Conservation (phyloP, 768 basidiomycete species). For the Xerocomellus amylosporus region DNA sequence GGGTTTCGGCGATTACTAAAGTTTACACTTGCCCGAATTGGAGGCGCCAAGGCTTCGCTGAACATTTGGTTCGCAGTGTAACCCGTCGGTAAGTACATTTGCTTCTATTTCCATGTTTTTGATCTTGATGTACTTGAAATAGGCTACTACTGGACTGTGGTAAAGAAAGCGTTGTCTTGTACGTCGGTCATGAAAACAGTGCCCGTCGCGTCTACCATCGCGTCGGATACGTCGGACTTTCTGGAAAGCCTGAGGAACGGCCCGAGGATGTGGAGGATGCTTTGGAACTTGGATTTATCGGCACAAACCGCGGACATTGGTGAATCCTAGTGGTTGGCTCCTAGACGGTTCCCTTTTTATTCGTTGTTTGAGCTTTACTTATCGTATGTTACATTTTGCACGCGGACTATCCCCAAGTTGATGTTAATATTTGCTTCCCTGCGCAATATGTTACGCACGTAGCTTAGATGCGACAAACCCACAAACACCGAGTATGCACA, state of each 20-base stretch:
- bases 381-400: neutral
- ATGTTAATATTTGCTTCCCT: neutral
- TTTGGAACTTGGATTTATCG: conserved; percentile 53
- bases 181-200: conserved; percentile 51
- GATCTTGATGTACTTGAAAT: neutral
- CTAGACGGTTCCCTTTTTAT: neutral
- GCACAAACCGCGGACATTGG: conserved; percentile 52
- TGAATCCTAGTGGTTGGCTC: conserved; percentile 22
- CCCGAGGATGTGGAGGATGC: conserved; percentile 45
- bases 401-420: neutral
- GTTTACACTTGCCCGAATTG: conserved; percentile 50
- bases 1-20: conserved; percentile 55
- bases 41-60: conserved; percentile 49
- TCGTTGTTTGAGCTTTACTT: neutral
- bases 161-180: conserved; percentile 50
- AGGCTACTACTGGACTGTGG: conserved; percentile 40
- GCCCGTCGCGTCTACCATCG: conserved; percentile 53
- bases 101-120: neutral
- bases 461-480: neutral
- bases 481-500: neutral
- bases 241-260: conserved; percentile 32
- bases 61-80: conserved; percentile 48
- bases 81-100: conserved; percentile 38
- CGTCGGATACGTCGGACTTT: conserved; percentile 50
- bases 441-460: neutral